Evolutionary conservation across 139 green algal genomes (phyloP), one percentile per base, ranked within the genome.

Genomic region (Marvania coccoides): DNA sequence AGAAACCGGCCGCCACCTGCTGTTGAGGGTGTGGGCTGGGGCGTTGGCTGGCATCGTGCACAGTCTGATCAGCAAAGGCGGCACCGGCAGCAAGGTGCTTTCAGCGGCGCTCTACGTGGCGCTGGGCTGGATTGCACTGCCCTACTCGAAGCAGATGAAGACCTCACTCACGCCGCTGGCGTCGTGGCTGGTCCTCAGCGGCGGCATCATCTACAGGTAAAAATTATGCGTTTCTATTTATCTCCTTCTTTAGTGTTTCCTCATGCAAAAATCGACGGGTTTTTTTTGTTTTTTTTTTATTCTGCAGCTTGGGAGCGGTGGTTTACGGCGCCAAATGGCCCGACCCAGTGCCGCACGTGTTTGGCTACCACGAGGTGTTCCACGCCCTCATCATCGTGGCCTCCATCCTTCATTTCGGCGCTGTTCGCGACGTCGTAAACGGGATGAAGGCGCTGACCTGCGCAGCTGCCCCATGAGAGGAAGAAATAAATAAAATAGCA

Each of bases 331-430:
- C 48, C 1, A 42, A 61, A 13, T 66, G 74, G 67, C 76, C 76
- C 8, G 58, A 83, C 37, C 66, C 68, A 13, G 47, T 2, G 3
- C 76, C 76, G 5, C 35, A 35, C 6, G 36, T 60, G 3, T 83
- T 81, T 66, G 76, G 76, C n/a, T 83, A 82, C 67, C 76, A 83
- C 47, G 76, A 83, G 31, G 40, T 81, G 1, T 83, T 82, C 23
- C 76, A 83, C 39, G 28, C 35, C 13, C 26, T 67, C 4, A 62
- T 77, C 3, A 75, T 83, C 6, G 19, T 69, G 30, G 69, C 63
- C 28, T 51, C 37, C 48, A 55, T 60, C 2, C 42, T 73, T 1
- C 71, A 74, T 47, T 74, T 77, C 62, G 34, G 51, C 3, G 63
- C 64, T 4, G 65, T 74, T 4, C 24, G 40, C 12, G 23, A n/a